Evolutionary conservation across 129 eudicot species (phyloP), one percentile per base, ranked within the genome.

Genomic region (Tanacetum coccineum): DNA sequence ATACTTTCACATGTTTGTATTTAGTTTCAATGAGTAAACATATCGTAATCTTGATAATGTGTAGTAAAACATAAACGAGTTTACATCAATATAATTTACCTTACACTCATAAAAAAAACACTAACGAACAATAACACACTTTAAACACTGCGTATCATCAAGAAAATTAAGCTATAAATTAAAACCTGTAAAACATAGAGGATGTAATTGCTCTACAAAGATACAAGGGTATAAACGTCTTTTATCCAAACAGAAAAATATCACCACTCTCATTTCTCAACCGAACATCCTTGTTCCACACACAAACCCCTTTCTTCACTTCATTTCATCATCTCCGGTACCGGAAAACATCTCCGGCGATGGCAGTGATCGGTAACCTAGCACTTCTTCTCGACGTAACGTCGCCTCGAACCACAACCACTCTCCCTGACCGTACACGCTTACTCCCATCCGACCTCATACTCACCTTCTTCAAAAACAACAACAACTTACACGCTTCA

Each of bases 321-420:
- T 58, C 39, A 68, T 45, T 64, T 62, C 48, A 64, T 44, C 62
- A 9, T 54, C 62, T 40, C 66, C 72, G 57, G 36, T 81, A 54
- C 47, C 39, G 61, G 62, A 49, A 80, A 50, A 32, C 77, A 15
- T 66, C 70, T 46, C 62, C 70, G 39, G 74, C 80, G 42, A 67
- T 91, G 97, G 93, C 97, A 68, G 87, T 74, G 11, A 64, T 85
- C 70, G 94, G 97, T 19, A 92, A 86, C 85, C 69, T 88, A 66
- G 70, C 95, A 1, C 81, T 85, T 3, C 49, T 88, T 8, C 75
- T 88, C 0, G 95, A 92, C 71, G 73, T 83, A 47, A 19, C 84
- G 3, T 75, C 86, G 12, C 83, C 90, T 2, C 81, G 88, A 22
- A 63, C 77, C 25, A 13, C 36, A 6, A 59, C 64, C 64, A 8